A percentile compares a stretch with the other conserved stretches of the same genome.
phyloP scores from a whole-genome alignment of 805 yeast species.

The Yarrowia sp. region DNA sequence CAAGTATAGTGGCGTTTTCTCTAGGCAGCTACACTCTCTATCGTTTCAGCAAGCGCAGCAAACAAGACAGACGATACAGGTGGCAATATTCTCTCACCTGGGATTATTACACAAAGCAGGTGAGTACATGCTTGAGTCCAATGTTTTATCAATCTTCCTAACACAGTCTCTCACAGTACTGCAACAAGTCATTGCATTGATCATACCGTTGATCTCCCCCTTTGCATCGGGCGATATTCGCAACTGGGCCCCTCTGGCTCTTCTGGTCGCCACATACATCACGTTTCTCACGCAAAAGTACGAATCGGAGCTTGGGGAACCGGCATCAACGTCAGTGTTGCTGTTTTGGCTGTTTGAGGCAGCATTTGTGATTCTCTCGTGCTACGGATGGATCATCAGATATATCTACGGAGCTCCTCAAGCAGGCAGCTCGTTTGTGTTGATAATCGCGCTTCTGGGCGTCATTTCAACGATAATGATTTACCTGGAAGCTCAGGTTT shows the following conservation, averaged over 20 bases:
- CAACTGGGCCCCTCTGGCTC: constrained; percentile 35
- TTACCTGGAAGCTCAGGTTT: constrained; percentile 48
- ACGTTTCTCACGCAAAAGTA: not conserved
- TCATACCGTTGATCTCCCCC: not conserved
- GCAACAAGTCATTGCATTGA: not conserved
- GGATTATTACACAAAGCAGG: constrained; percentile 27
- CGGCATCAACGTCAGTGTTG: constrained; percentile 43
- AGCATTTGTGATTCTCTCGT: constrained; percentile 40
- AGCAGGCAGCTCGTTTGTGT: not conserved
- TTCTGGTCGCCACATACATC: constrained; percentile 18
- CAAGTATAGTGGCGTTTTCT: constrained; percentile 4
- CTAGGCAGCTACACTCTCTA: not conserved
- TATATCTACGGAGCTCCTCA: constrained; percentile 1
- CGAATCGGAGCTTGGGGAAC: constrained; percentile 25
- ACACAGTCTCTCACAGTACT: constrained; percentile 12
- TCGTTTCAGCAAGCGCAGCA: constrained; percentile 1
- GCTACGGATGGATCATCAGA: constrained; percentile 39
- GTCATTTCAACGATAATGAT: constrained; percentile 18
- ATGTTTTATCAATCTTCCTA: not conserved
- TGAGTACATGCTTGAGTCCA: not conserved
- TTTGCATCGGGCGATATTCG: constrained; percentile 3
- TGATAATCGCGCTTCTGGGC: constrained; percentile 1
- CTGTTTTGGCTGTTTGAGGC: constrained; percentile 44
- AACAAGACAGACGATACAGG: constrained; percentile 2
- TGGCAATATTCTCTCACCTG: constrained; percentile 18